Evolutionary conservation across 2,329 filamentous ascomycete genomes (phyloP).

Genomic region (Chaetomium strumarium): DNA sequence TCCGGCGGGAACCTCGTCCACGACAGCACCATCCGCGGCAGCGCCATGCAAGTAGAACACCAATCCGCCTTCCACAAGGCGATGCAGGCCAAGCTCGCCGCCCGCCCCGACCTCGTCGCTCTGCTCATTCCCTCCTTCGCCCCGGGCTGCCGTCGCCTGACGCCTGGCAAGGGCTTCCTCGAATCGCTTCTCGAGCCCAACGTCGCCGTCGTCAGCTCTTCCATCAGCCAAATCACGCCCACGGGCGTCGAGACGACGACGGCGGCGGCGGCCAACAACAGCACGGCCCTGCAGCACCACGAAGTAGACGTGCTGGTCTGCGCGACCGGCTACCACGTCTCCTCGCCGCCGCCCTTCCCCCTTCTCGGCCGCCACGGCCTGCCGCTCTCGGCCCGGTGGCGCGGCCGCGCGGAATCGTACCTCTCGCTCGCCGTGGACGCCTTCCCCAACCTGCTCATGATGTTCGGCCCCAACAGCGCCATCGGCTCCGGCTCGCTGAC

Average conservation of each 20-base stretch:
- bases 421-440: slow-evolving; percentile 40
- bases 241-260: slow-evolving; percentile 30
- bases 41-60: slow-evolving; percentile 30
- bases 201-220: slow-evolving; percentile 34
- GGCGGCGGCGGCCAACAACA: slow-evolving; percentile 25
- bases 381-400: slow-evolving; percentile 36
- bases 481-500: slow-evolving; percentile 43
- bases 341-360: slow-evolving; percentile 36
- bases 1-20: slow-evolving; percentile 38
- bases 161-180: slow-evolving; percentile 42
- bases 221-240: slow-evolving; percentile 31
- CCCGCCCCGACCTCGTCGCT: slow-evolving; percentile 40
- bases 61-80: slow-evolving; percentile 30
- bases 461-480: slow-evolving; percentile 44
- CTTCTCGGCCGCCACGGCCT: slow-evolving; percentile 35
- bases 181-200: slow-evolving; percentile 38
- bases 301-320: slow-evolving; percentile 42
- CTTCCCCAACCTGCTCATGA: slow-evolving; percentile 46
- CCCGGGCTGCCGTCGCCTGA: slow-evolving; percentile 40
- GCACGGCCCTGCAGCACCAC: background rate
- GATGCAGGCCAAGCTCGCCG: slow-evolving; percentile 37
- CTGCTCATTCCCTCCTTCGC: slow-evolving; percentile 39
- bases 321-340: slow-evolving; percentile 42
- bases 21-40: slow-evolving; percentile 34
- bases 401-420: slow-evolving; percentile 36